phyloP scores from a whole-genome alignment of 108 stramenopile species.

The Nitzschia inconspicua region DNA sequence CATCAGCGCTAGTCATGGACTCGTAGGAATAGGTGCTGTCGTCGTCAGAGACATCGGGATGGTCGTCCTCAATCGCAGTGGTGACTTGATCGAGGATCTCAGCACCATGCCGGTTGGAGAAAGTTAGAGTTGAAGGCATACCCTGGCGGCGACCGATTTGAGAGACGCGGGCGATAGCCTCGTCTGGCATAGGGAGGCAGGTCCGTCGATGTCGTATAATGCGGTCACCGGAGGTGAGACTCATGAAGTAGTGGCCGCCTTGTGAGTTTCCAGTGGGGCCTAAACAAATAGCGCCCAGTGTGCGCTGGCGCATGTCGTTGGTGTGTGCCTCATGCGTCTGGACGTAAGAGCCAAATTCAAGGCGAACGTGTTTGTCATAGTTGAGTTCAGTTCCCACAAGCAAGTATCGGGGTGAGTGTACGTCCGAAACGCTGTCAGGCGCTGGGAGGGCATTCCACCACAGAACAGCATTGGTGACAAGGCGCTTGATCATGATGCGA shows the following conservation, averaged over 20 bases:
- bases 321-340: constrained; percentile 39
- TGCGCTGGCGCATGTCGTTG: constrained; percentile 17
- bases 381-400: constrained; percentile 9
- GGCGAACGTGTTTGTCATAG: constrained; percentile 9
- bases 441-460: constrained; percentile 29
- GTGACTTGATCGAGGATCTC: too few relatives aligned
- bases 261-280: constrained; percentile 23
- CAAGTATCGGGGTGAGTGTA: constrained; percentile 21
- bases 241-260: constrained; percentile 7
- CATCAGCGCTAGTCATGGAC: too few relatives aligned
- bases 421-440: constrained; percentile 7
- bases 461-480: constrained; percentile 15
- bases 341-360: constrained; percentile 39
- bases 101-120: too few relatives aligned
- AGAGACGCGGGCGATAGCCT: too few relatives aligned
- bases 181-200: too few relatives aligned
- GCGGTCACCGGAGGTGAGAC: too few relatives aligned
- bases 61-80: too few relatives aligned
- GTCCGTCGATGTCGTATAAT: too few relatives aligned
- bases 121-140: too few relatives aligned
- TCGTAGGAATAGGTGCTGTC: too few relatives aligned
- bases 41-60: too few relatives aligned
- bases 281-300: constrained; percentile 26
- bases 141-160: too few relatives aligned
- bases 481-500: constrained; percentile 8